Conservation (phyloP, 805 yeast species). For the Sugiyamaella lignohabitans region DNA sequence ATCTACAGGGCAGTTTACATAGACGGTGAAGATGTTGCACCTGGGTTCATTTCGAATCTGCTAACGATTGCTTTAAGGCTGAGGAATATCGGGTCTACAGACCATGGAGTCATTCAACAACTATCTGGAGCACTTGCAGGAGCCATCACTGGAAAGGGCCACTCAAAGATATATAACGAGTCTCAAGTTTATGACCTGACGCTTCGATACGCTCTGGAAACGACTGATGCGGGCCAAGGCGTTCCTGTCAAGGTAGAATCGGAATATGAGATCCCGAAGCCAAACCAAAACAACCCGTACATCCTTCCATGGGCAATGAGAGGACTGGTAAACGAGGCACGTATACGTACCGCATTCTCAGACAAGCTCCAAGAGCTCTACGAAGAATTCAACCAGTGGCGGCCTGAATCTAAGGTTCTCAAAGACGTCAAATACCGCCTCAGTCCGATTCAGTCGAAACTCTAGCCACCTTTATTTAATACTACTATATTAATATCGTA, state of each 20-base stretch:
- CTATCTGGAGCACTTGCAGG: slow-evolving; percentile 78
- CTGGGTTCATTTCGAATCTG: slow-evolving; percentile 68
- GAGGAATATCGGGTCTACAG: slow-evolving; percentile 71
- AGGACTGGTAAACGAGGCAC: slow-evolving; percentile 65
- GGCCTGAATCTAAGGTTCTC: slow-evolving; percentile 72
- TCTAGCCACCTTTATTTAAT: slow-evolving; percentile 11
- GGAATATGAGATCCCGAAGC: slow-evolving; percentile 51
- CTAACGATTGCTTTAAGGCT: slow-evolving; percentile 68
- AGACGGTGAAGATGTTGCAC: slow-evolving; percentile 73
- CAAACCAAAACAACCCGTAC: slow-evolving; percentile 69
- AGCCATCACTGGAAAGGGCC: slow-evolving; percentile 92
- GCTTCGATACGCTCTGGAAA: slow-evolving; percentile 64
- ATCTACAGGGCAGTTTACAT: slow-evolving; percentile 83
- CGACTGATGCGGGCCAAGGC: slow-evolving; percentile 50
- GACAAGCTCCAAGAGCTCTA: slow-evolving; percentile 57
- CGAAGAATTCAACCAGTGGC: slow-evolving; percentile 75
- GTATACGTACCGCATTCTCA: slow-evolving; percentile 37
- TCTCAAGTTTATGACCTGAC: slow-evolving; percentile 79
- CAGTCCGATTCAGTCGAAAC: slow-evolving; percentile 42
- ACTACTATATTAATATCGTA: too few relatives aligned
- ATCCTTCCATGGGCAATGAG: slow-evolving; percentile 90
- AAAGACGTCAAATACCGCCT: slow-evolving; percentile 80
- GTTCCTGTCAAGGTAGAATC: slow-evolving; percentile 21
- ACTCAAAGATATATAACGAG: slow-evolving; percentile 81
- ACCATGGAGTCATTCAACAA: slow-evolving; percentile 81